Evolutionary conservation across 805 yeast genomes (phyloP), one percentile per base, ranked within the genome.

Genomic region (Candida xiaguanensis): DNA sequence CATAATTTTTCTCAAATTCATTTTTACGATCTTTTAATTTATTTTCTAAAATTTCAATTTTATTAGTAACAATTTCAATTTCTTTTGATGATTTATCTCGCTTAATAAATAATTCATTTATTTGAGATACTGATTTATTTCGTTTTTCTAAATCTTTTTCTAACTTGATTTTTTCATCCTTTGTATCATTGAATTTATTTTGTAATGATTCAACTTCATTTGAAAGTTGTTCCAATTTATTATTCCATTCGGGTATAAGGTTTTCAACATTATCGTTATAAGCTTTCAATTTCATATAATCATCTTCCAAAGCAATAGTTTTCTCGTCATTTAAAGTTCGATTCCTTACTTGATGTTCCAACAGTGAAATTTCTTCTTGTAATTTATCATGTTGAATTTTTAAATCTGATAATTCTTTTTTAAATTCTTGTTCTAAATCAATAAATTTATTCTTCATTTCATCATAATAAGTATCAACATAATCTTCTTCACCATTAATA

Each of bases 261-360:
- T 66, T 65, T 48, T 79, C 76, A 77, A 85, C 80, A 6, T 77
- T 70, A 31, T 77, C 77, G 38, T 85, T 78, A 53, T 83, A 86
- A n/a, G 79, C 82, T 49, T 76, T 73, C 51, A 86, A 84, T 57
- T 84, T 83, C 31, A 66, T 64, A 31, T 83, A 67, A 57, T 88
- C 96, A 45, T 77, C 76, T 46, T 82, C 84, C 40, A 88, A 63
- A 1, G 87, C 85, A 44, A 67, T 69, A 4, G 78, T 53, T 53
- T 82, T 80, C 51, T 74, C 76, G 41, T 73, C 72, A 17, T 82
- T 75, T 16, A 72, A 63, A 17, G 34, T 72, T 73, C 25, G 80
- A 62, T 14, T 67, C 61, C 17, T 72, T 70, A 63, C 45, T 77
- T 75, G 4, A 35, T 70, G 63, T 1, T 49, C 49, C 15, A 60